phyloP scores from a whole-genome alignment of 495 filamentous ascomycete species.

The Penicillium chermesinum region DNA sequence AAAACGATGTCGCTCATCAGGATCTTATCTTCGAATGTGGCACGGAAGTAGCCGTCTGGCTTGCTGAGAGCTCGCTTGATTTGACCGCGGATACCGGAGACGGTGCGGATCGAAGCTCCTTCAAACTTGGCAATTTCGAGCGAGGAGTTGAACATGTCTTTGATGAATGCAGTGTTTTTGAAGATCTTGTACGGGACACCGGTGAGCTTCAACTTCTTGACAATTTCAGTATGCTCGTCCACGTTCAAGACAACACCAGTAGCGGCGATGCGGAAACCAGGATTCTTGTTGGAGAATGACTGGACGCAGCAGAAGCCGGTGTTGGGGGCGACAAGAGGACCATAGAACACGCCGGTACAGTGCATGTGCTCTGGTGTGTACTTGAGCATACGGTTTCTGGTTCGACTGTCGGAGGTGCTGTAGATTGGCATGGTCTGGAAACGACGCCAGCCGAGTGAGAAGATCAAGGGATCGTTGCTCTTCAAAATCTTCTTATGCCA shows the following conservation, averaged over 20 bases:
- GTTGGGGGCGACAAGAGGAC: conserved; percentile 89
- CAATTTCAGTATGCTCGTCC: conserved; percentile 90
- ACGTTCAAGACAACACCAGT: conserved; percentile 90
- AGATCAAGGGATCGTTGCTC: conserved; percentile 93
- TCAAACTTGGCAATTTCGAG: conserved; percentile 98
- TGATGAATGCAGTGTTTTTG: conserved; percentile 98
- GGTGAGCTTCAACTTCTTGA: conserved; percentile 97
- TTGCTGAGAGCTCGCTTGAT: conserved; percentile 91
- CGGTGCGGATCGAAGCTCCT: conserved; percentile 89
- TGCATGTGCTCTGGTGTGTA: conserved; percentile 98
- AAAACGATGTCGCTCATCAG: conserved; percentile 96
- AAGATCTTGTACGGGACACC: conserved; percentile 94
- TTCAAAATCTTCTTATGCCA: conserved; percentile 99
- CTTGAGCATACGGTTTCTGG: conserved; percentile 94
- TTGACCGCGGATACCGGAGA: conserved; percentile 91
- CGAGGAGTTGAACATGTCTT: conserved; percentile 91
- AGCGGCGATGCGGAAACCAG: conserved; percentile 89
- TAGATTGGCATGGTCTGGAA: conserved; percentile 93
- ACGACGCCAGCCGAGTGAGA: conserved; percentile 93
- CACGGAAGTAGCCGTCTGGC: conserved; percentile 90
- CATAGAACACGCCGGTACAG: conserved; percentile 92
- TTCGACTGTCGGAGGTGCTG: conserved; percentile 87
- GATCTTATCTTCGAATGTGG: conserved; percentile 97
- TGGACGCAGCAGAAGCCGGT: conserved; percentile 94
- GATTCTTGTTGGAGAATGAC: conserved; percentile 78